Conservation (phyloP, 2,329 filamentous ascomycete species). For the Nannizziopsis barbatae region DNA sequence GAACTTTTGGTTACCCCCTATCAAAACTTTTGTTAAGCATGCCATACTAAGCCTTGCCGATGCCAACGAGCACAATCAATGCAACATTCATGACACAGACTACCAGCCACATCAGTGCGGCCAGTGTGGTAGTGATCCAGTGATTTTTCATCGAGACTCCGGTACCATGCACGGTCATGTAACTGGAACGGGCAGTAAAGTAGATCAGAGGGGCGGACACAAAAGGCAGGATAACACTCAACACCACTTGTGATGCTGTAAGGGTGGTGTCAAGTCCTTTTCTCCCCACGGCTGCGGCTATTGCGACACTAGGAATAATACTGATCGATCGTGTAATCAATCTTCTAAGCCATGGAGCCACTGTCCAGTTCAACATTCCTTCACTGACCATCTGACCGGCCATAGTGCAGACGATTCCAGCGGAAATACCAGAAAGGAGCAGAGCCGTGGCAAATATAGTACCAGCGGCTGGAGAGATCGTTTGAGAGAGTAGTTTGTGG, state of each 20-base stretch:
- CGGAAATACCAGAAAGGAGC: slow-evolving; percentile 66
- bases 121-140: slow-evolving; percentile 51
- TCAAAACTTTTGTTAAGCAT: not conserved
- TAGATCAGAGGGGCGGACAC: slow-evolving; percentile 73
- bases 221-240: slow-evolving; percentile 71
- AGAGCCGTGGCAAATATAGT: slow-evolving; percentile 76
- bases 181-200: slow-evolving; percentile 67
- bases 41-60: slow-evolving; percentile 3
- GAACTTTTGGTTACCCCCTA: not conserved
- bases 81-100: slow-evolving; percentile 73
- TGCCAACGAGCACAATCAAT: slow-evolving; percentile 52
- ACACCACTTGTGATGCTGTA: slow-evolving; percentile 63
- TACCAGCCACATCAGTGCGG: slow-evolving; percentile 56
- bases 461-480: slow-evolving; percentile 63
- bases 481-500: slow-evolving; percentile 56
- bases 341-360: slow-evolving; percentile 67
- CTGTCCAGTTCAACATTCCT: slow-evolving; percentile 63
- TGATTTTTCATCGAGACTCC: slow-evolving; percentile 58
- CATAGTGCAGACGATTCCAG: slow-evolving; percentile 81
- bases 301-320: slow-evolving; percentile 71
- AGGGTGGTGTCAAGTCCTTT: slow-evolving; percentile 59
- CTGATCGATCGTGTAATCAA: slow-evolving; percentile 68
- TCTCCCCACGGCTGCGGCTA: slow-evolving; percentile 65
- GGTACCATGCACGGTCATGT: slow-evolving; percentile 56
- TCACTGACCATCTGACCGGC: slow-evolving; percentile 82